Evolutionary conservation across 2,329 filamentous ascomycete species (phyloP).

Genomic region (Beauveria caledonica): DNA sequence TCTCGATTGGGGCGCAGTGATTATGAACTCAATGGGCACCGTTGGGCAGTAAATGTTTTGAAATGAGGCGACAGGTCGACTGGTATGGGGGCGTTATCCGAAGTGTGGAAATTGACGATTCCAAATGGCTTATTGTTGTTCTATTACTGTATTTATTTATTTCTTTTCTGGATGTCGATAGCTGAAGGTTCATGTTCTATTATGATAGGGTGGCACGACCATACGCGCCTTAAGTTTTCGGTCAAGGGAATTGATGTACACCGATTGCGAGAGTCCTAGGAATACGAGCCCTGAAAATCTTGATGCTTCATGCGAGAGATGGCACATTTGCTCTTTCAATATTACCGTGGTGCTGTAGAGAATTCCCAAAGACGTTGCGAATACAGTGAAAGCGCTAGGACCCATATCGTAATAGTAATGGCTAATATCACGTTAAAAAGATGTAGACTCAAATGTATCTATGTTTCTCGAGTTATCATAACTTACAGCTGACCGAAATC

Average conservation of each 20-base stretch:
- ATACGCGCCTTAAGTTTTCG: too few species aligned
- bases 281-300: too few species aligned
- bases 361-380: conserved; percentile 37
- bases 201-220: too few species aligned
- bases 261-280: too few species aligned
- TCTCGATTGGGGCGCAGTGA: conserved; percentile 25
- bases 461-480: too few species aligned
- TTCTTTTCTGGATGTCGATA: not conserved
- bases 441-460: too few species aligned
- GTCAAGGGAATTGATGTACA: too few species aligned
- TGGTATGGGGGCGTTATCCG: not conserved
- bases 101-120: not conserved
- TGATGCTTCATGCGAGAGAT: not conserved
- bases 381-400: too few species aligned
- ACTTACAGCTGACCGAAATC: too few species aligned
- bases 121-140: not conserved
- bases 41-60: conserved; percentile 16
- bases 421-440: too few species aligned
- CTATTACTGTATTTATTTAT: not conserved
- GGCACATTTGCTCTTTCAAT: conserved; percentile 35
- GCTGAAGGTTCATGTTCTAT: not conserved
- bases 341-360: conserved; percentile 33
- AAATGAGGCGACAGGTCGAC: too few species aligned
- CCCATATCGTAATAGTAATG: too few species aligned
- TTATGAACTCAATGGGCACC: conserved; percentile 24